Evolutionary conservation across 495 filamentous ascomycete species (phyloP).

Genomic region (Lichina pygmaea): DNA sequence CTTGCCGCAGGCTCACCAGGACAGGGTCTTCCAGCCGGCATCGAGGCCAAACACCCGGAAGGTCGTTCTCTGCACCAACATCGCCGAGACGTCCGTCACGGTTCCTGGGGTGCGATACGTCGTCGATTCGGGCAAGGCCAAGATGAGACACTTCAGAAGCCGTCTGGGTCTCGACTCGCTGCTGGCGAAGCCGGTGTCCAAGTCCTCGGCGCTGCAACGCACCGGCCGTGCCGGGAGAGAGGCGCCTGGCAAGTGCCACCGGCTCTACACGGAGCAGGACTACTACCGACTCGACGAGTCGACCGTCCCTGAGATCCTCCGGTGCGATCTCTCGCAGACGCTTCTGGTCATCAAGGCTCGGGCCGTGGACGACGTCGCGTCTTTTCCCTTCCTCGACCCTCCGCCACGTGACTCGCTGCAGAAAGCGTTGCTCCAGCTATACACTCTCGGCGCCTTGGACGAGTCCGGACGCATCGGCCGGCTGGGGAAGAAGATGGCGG

Average conservation of each 20-base stretch:
- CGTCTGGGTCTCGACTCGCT: slow-evolving; percentile 74
- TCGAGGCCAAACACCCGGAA: slow-evolving; percentile 52
- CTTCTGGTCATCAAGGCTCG: slow-evolving; percentile 88
- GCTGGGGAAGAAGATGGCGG: slow-evolving; percentile 49
- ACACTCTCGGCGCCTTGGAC: slow-evolving; percentile 47
- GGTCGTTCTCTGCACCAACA: slow-evolving; percentile 81
- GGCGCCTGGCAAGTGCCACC: slow-evolving; percentile 65
- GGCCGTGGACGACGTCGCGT: slow-evolving; percentile 55
- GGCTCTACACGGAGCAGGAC: slow-evolving; percentile 65
- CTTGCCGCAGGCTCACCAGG: slow-evolving; percentile 50
- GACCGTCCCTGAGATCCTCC: slow-evolving; percentile 69
- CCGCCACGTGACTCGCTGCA: slow-evolving; percentile 53
- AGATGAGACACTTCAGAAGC: slow-evolving; percentile 74
- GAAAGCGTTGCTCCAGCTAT: slow-evolving; percentile 61
- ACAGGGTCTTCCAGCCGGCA: slow-evolving; percentile 56
- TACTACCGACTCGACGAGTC: slow-evolving; percentile 43
- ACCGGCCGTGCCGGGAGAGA: slow-evolving; percentile 86
- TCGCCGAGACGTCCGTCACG: slow-evolving; percentile 93
- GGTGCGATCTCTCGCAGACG: slow-evolving; percentile 63
- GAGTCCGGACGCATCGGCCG: slow-evolving; percentile 47
- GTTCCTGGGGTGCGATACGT: slow-evolving; percentile 82
- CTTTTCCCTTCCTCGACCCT: slow-evolving; percentile 65
- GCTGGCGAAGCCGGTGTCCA: slow-evolving; percentile 71
- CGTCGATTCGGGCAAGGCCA: slow-evolving; percentile 80
- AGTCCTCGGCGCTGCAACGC: slow-evolving; percentile 78